A percentile compares a stretch with the other conserved stretches of the same genome.
Conservation (phyloP, 305 asterid genomes). For the Petunia hybrid region DNA sequence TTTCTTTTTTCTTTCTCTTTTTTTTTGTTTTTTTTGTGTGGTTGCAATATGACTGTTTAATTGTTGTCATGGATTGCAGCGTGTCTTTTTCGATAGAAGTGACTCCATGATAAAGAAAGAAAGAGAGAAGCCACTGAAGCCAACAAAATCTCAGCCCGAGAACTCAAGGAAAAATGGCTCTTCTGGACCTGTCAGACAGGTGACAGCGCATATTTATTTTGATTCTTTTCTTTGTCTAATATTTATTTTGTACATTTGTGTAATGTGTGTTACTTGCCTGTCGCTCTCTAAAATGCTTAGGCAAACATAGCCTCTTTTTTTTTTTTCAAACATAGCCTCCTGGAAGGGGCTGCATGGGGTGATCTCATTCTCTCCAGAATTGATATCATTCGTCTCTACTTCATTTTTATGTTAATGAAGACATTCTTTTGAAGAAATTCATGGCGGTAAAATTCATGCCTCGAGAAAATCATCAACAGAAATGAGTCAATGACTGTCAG, state of each 20-base stretch:
- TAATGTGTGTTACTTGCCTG: background rate
- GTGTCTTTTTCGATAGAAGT: constrained; percentile 45
- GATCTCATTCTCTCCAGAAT: constrained; percentile 3
- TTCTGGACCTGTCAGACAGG: constrained; percentile 71
- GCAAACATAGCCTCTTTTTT: background rate
- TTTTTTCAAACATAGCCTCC: background rate
- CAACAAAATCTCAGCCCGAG: constrained; percentile 47
- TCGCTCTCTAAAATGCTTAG: background rate
- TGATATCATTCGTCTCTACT: background rate
- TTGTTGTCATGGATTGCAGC: constrained; percentile 36
- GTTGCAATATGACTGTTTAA: constrained; percentile 7
- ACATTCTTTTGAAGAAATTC: background rate
- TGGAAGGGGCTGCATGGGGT: no score
- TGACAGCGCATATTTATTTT: constrained; percentile 27
- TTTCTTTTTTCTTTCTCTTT: background rate
- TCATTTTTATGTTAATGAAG: background rate
- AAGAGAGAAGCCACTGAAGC: constrained; percentile 34
- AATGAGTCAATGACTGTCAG: background rate
- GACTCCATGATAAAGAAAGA: constrained; percentile 44
- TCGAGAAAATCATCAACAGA: background rate
- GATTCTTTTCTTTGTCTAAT: background rate
- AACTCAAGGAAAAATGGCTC: constrained; percentile 59
- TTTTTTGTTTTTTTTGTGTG: background rate
- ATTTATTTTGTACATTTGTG: background rate
- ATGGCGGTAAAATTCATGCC: background rate